Evolutionary conservation across 371 early-diverging fungal genomes (phyloP).

Genomic region (Circinella umbellata): DNA sequence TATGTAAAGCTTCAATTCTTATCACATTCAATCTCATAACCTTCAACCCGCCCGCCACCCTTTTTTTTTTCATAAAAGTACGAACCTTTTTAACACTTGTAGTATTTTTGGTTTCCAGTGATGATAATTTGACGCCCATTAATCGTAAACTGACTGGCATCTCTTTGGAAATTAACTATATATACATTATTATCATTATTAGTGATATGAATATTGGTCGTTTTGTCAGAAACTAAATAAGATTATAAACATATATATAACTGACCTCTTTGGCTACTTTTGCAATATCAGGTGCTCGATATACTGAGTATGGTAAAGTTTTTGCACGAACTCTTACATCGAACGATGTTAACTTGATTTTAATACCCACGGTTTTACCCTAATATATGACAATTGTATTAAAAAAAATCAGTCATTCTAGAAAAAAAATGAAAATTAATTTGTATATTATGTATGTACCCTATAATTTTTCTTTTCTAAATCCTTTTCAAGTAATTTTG

Average conservation of each 20-base stretch:
- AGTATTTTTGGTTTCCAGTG: conserved; percentile 30
- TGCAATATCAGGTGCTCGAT: conserved; percentile 41
- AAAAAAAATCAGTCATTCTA: no score
- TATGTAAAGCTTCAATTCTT: background rate
- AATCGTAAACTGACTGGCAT: conserved; percentile 46
- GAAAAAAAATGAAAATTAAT: no score
- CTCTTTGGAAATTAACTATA: conserved; percentile 37
- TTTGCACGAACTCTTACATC: conserved; percentile 43
- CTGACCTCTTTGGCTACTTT: conserved; percentile 39
- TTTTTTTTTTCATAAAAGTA: background rate
- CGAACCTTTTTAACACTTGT: conserved; percentile 40
- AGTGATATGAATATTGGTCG: no score
- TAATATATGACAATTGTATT: background rate
- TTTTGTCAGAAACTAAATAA: no score
- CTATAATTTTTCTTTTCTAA: conserved; percentile 27
- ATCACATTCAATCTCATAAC: no score
- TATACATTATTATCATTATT: background rate
- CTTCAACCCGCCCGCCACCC: no score
- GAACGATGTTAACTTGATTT: conserved; percentile 46
- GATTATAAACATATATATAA: background rate
- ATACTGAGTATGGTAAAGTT: conserved; percentile 38
- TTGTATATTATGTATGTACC: no score
- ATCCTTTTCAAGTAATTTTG: conserved; percentile 36
- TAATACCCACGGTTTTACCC: conserved; percentile 49
- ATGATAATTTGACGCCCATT: conserved; percentile 50